phyloP scores from a whole-genome alignment of 345 rosid genomes.

The Gossypium ekmanianum region DNA sequence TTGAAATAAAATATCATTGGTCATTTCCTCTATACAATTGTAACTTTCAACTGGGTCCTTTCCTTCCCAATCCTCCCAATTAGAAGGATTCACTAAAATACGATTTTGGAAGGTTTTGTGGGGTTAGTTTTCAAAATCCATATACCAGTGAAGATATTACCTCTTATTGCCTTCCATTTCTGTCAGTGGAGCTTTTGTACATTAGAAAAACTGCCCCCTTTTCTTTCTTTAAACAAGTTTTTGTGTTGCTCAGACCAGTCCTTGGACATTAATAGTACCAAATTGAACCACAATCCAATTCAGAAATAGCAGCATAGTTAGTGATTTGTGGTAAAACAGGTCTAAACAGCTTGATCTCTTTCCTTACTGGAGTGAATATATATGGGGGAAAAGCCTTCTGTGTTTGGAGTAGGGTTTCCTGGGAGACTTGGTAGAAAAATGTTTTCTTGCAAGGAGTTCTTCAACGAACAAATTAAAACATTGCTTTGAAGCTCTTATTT shows the following conservation, averaged over 20 bases:
- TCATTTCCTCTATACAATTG: not conserved
- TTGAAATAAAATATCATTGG: not conserved
- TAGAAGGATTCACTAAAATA: not conserved
- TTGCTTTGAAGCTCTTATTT: not conserved
- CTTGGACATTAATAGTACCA: too few species aligned
- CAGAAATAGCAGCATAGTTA: too few species aligned
- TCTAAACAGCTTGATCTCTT: not conserved
- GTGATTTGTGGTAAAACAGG: too few species aligned
- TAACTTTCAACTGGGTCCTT: not conserved
- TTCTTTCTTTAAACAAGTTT: not conserved
- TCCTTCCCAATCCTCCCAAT: not conserved
- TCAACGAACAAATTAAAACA: not conserved
- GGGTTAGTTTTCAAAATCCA: not conserved
- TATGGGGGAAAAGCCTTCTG: not conserved
- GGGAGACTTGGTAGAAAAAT: not conserved
- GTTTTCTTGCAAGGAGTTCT: not conserved
- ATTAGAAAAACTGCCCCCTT: not conserved
- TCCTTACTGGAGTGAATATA: not conserved
- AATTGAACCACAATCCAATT: too few species aligned
- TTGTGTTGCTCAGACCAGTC: not conserved
- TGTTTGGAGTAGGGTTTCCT: not conserved
- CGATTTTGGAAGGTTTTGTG: not conserved
- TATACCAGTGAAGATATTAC: not conserved
- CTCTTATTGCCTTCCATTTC: not conserved
- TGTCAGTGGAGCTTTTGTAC: not conserved